Evolutionary conservation across 2,329 filamentous ascomycete species (phyloP), one percentile per base, ranked within the genome.

Genomic region (Pseudogymnoascus sp.): DNA sequence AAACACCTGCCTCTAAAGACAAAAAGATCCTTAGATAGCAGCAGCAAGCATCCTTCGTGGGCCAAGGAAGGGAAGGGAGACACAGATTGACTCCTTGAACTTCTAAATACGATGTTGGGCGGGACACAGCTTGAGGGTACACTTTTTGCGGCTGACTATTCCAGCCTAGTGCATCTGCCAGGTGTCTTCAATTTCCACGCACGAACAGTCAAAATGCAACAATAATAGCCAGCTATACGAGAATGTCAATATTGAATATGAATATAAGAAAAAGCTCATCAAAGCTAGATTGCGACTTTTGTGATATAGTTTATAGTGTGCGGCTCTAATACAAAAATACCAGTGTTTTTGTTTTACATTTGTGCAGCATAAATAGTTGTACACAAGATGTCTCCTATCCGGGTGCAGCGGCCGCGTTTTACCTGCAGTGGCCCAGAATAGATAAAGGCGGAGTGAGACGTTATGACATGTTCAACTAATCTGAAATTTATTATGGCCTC

Each of bases 131-230:
- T 55, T 33, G 44, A 51, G 44, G 44, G 44, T 51, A 55, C 44
- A 55, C 44, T 55, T 59, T 59, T 59, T 59, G 58, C 58, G 58
- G 58, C 58, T 39, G 58, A 36, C 58, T 29, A 39, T 59, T 59
- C 12, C 17, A 59, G 58, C 58, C 36, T 59, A 39, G 58, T 39
- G 58, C 58, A 39, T 59, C 33, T 59, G 58, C 58, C 58, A 59
- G 58, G 58, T 59, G 58, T 59, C 58, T 39, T 59, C 58, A 59
- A 55, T 59, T 39, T 38, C 33, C 58, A 59, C 58, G 36, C 58
- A 36, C 58, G 33, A 27, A 55, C 44, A 55, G 44, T 55, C 13
- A 31, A 51, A 55, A 55, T 55, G 27, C 44, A 5, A 55, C 44
- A 55, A 31, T 33, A 55, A 55, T 55, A 55, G 44, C 44, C 17